A percentile compares a stretch with the other conserved stretches of the same genome.
phyloP scores from a whole-genome alignment of 1,284 basidiomycete species.

The Ceratobasidium sp. region DNA sequence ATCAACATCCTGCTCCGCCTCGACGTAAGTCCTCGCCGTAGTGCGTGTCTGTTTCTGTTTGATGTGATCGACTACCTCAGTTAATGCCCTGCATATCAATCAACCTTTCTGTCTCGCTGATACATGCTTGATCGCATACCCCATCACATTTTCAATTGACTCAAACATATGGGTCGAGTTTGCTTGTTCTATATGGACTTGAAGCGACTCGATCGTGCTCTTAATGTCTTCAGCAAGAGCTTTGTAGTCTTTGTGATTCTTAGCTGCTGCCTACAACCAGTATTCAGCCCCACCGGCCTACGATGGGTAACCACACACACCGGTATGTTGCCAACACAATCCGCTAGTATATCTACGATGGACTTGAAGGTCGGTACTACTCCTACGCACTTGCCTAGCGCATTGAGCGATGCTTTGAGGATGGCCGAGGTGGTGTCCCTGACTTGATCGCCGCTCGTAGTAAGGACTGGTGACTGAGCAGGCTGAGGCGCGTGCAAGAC shows the following conservation, averaged over 20 bases:
- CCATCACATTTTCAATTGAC: neutral
- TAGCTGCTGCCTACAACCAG: neutral
- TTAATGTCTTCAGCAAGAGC: neutral
- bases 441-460: too few relatives aligned
- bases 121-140: neutral
- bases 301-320: neutral
- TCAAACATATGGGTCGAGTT: neutral
- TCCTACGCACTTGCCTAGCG: too few relatives aligned
- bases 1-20: neutral
- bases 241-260: constrained; percentile 5
- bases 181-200: neutral
- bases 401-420: too few relatives aligned
- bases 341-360: too few relatives aligned
- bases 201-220: neutral
- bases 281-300: too few relatives aligned
- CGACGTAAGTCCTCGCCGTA: neutral
- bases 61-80: neutral
- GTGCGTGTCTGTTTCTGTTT: neutral
- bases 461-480: too few relatives aligned
- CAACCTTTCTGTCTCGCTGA: neutral
- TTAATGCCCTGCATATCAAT: neutral
- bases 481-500: too few relatives aligned
- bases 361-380: too few relatives aligned
- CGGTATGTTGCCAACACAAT: too few relatives aligned
- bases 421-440: too few relatives aligned